phyloP scores from a whole-genome alignment of 306 rosid species.

The Lathyrus tuberosus region DNA sequence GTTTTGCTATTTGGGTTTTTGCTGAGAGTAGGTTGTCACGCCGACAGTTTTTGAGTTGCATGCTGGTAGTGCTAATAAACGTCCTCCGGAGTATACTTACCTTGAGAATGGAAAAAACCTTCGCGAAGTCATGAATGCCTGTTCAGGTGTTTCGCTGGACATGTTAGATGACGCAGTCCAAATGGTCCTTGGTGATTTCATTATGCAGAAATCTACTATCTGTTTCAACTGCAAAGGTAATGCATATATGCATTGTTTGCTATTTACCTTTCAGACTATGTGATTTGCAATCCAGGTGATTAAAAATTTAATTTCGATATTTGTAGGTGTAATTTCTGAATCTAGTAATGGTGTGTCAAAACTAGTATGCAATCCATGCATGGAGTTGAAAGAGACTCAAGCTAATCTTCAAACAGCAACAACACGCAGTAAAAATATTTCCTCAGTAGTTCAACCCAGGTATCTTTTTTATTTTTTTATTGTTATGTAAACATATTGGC shows the following conservation, averaged over 20 bases:
- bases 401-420: slow-evolving; percentile 11
- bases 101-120: slow-evolving; percentile 73
- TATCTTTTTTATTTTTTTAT: neutral
- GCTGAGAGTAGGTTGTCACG: slow-evolving; percentile 62
- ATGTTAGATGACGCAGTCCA: slow-evolving; percentile 59
- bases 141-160: slow-evolving; percentile 47
- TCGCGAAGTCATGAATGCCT: slow-evolving; percentile 75
- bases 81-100: slow-evolving; percentile 80
- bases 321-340: slow-evolving; percentile 45
- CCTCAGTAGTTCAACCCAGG: slow-evolving; percentile 37
- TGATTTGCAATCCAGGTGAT: neutral
- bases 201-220: slow-evolving; percentile 54
- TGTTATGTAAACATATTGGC: slow-evolving; percentile 6
- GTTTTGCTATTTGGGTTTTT: slow-evolving; percentile 19
- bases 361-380: slow-evolving; percentile 68
- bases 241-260: slow-evolving; percentile 33
- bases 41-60: slow-evolving; percentile 86
- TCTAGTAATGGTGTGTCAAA: slow-evolving; percentile 45
- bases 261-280: slow-evolving; percentile 1
- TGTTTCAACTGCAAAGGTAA: slow-evolving; percentile 85
- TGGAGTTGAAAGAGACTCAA: slow-evolving; percentile 47
- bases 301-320: slow-evolving; percentile 19
- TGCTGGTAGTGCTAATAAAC: slow-evolving; percentile 84
- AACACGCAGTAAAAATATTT: slow-evolving; percentile 28
- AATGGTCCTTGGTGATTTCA: slow-evolving; percentile 58